Evolutionary conservation across 176 grass and related monocot species (phyloP).

Genomic region (Ampelocalamus luodianensis): DNA sequence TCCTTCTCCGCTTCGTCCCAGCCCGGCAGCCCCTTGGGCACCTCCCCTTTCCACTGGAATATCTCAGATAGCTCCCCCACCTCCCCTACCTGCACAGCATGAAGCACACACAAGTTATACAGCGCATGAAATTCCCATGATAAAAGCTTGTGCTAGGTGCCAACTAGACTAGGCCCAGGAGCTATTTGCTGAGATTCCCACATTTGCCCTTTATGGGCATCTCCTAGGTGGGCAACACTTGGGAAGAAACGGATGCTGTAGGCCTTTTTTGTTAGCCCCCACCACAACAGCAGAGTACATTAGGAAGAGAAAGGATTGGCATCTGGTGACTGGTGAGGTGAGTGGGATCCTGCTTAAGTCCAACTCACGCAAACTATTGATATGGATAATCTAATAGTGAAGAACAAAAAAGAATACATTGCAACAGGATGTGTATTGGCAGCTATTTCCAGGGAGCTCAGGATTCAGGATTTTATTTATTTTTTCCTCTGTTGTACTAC

Average conservation of each 20-base stretch:
- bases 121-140: background rate
- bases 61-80: slow-evolving; percentile 93
- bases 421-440: slow-evolving; percentile 30
- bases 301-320: slow-evolving; percentile 27
- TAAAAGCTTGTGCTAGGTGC: background rate
- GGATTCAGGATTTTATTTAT: slow-evolving; percentile 18
- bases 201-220: slow-evolving; percentile 38
- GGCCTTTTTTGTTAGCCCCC: slow-evolving; percentile 35
- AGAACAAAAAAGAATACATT: slow-evolving; percentile 4
- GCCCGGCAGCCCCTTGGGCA: slow-evolving; percentile 80
- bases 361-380: slow-evolving; percentile 35
- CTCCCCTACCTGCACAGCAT: slow-evolving; percentile 75
- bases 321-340: background rate
- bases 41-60: slow-evolving; percentile 97
- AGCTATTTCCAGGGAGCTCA: slow-evolving; percentile 19
- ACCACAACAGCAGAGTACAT: slow-evolving; percentile 39
- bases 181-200: background rate
- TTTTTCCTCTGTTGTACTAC: slow-evolving; percentile 11
- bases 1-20: slow-evolving; percentile 78
- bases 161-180: background rate
- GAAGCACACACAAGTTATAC: slow-evolving; percentile 6
- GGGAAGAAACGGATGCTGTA: slow-evolving; percentile 25
- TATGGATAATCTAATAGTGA: slow-evolving; percentile 17
- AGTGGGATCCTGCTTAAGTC: slow-evolving; percentile 30
- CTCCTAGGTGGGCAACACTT: slow-evolving; percentile 42